phyloP scores from a whole-genome alignment of 495 filamentous ascomycete species.

The Alectoria sarmentosa region DNA sequence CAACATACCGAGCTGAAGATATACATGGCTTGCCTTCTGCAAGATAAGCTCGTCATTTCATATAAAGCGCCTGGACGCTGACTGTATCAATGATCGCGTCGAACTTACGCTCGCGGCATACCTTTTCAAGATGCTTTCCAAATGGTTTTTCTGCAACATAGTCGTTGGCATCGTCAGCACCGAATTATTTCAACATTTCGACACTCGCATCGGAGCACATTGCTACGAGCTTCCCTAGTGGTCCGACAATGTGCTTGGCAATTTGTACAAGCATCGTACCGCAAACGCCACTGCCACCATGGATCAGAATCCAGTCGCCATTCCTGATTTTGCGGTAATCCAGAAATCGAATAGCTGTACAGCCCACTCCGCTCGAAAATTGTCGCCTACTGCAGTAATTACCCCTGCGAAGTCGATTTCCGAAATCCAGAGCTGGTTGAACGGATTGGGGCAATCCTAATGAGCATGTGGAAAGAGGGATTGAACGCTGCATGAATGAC shows the following conservation, averaged over 20 bases:
- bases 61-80: not conserved
- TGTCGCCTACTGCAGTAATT: not conserved
- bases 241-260: not conserved
- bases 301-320: not conserved
- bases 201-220: not conserved
- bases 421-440: not conserved
- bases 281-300: not conserved
- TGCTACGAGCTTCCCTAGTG: not conserved
- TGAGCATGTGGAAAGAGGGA: not conserved
- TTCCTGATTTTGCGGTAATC: not conserved
- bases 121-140: not conserved
- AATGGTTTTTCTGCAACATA: not conserved
- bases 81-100: not conserved
- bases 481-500: too few relatives aligned
- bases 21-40: not conserved
- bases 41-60: not conserved
- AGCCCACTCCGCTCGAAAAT: not conserved
- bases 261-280: not conserved
- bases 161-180: not conserved
- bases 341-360: not conserved
- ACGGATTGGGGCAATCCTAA: not conserved
- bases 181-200: not conserved
- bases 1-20: not conserved
- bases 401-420: not conserved
- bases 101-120: not conserved